phyloP scores from a whole-genome alignment of 1,284 basidiomycete species.

The Cutaneotrichosporon sp. region DNA sequence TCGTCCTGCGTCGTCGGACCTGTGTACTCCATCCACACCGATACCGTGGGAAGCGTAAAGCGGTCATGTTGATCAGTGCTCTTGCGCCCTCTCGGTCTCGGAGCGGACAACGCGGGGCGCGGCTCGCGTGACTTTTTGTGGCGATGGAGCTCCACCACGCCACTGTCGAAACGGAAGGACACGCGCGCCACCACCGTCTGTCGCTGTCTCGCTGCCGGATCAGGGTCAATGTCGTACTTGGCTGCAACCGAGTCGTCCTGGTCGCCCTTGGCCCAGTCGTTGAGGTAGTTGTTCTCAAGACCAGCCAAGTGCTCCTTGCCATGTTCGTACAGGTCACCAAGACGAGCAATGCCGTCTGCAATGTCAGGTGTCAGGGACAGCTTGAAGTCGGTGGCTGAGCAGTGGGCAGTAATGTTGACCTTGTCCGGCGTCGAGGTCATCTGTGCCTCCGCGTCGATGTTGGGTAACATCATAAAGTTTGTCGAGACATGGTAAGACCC shows the following conservation, averaged over 20 bases:
- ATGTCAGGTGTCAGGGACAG: slow-evolving; percentile 78
- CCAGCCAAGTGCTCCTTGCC: slow-evolving; percentile 71
- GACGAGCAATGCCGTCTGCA: slow-evolving; percentile 68
- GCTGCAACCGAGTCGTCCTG: slow-evolving; percentile 16
- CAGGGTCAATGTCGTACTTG: slow-evolving; percentile 25
- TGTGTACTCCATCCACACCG: slow-evolving; percentile 66
- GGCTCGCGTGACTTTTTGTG: neutral
- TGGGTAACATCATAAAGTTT: slow-evolving; percentile 59
- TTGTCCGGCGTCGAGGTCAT: slow-evolving; percentile 56
- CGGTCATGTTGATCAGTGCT: slow-evolving; percentile 28
- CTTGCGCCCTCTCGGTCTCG: slow-evolving; percentile 2
- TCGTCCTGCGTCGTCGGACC: slow-evolving; percentile 12
- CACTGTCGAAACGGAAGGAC: slow-evolving; percentile 73
- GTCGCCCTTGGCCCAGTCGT: slow-evolving; percentile 26
- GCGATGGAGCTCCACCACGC: slow-evolving; percentile 48
- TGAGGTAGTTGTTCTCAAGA: slow-evolving; percentile 51
- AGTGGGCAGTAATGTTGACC: slow-evolving; percentile 61
- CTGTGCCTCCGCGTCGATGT: slow-evolving; percentile 73
- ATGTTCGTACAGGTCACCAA: slow-evolving; percentile 76
- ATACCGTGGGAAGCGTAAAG: slow-evolving; percentile 63
- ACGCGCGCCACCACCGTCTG: slow-evolving; percentile 55
- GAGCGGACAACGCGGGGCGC: neutral
- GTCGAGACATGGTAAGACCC: slow-evolving; percentile 63
- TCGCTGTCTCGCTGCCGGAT: neutral
- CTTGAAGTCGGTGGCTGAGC: slow-evolving; percentile 77